phyloP scores from a whole-genome alignment of 345 rosid species.

The Moricandia moricandioides region DNA sequence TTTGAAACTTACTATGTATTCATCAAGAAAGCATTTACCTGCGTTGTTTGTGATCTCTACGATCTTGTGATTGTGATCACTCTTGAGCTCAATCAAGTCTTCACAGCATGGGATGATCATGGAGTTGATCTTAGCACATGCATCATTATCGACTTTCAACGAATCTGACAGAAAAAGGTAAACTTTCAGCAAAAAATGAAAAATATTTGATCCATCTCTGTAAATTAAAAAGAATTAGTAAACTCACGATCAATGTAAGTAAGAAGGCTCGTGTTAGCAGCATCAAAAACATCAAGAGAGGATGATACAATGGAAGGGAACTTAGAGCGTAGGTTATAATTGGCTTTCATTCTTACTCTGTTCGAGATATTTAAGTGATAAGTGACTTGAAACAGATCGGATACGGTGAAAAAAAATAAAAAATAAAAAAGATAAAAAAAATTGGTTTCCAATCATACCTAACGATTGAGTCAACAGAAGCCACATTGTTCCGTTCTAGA shows the following conservation, averaged over 20 bases:
- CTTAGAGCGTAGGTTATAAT: conserved; percentile 52
- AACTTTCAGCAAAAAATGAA: background rate
- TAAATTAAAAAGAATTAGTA: background rate
- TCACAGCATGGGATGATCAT: conserved; percentile 77
- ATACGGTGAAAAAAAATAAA: too few relatives aligned
- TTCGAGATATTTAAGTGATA: too few relatives aligned
- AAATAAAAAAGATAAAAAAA: too few relatives aligned
- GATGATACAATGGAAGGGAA: conserved; percentile 75
- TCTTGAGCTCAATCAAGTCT: conserved; percentile 76
- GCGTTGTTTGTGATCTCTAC: conserved; percentile 77
- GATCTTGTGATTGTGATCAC: conserved; percentile 76
- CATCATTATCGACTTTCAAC: conserved; percentile 81
- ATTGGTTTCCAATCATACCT: background rate
- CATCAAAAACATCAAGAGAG: conserved; percentile 61
- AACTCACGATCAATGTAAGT: conserved; percentile 76
- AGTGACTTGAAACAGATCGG: too few relatives aligned
- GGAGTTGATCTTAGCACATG: conserved; percentile 75
- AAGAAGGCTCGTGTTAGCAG: conserved; percentile 57
- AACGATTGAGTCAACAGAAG: conserved; percentile 79
- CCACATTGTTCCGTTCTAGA: conserved; percentile 74
- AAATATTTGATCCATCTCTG: background rate
- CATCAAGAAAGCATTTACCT: too few relatives aligned
- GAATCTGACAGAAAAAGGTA: conserved; percentile 50
- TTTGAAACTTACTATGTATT: too few relatives aligned
- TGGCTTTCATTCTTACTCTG: conserved; percentile 73